Evolutionary conservation across 1,284 basidiomycete genomes (phyloP), one percentile per base, ranked within the genome.

Genomic region (Irpex sp.): DNA sequence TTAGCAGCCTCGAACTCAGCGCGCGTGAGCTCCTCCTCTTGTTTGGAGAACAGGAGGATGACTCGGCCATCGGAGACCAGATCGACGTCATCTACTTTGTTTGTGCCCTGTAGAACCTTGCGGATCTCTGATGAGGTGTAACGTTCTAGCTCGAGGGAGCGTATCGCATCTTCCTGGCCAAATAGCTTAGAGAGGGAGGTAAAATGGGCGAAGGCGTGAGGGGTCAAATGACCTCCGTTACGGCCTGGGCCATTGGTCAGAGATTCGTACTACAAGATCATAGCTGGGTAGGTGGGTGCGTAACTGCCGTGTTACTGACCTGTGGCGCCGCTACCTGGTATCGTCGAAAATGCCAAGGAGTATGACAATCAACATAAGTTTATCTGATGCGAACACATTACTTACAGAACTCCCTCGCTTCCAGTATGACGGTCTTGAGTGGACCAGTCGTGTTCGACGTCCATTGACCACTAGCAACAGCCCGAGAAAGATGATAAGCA

Each of bases 381-480:
- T 33, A 33, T 35, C 74, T 55, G 35, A 16, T 33, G 9, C 6
- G 8, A 54, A 7, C 10, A 9, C 49, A 35, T 1, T 12, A 37
- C 87, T 75, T 36, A 90, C 90, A 92, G 68, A 93, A 92, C 61
- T 90, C 85, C 68, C 90, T 77, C 3, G 89, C 91, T 68, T 93
- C 90, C 12, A 93, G 70, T 12, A 93, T 77, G 4, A 84, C 82
- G 1, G 83, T 77, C 45, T 75, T 84, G 49, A 83, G 63, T 5
- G 75, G 69, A 37, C 66, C 64, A 16, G 65, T 63, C 9, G 45
- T 47, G 45, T 19, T 47, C 45, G 14, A 23, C 21, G 9, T 21
- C 2, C 54, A 37, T 2, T 60, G 59, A 21, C 65, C 61, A 1
- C 45, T 51, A 56, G 58, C 66, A 5, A 82, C 62, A 1, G 72